Conservation (phyloP, 768 basidiomycete species). For the Rhizopogon rudus region DNA sequence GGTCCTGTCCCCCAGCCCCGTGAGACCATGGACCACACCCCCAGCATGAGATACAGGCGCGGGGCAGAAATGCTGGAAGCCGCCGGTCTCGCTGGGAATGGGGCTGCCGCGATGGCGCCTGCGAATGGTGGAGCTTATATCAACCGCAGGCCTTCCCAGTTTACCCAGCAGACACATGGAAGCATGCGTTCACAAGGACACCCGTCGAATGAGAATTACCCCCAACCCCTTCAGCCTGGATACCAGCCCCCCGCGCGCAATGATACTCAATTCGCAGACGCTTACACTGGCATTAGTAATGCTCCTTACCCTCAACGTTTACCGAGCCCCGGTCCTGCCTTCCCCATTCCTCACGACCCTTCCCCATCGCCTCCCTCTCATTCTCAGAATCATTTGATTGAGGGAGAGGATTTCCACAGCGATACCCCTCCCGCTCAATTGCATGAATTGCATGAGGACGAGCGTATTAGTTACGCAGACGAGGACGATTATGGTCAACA, state of each 20-base stretch:
- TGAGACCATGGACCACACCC: conserved; percentile 10
- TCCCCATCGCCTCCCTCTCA: conserved; percentile 12
- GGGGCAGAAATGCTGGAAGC: conserved; percentile 23
- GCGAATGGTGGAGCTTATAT: conserved; percentile 7
- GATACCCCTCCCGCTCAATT: conserved; percentile 3
- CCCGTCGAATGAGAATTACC: conserved; percentile 15
- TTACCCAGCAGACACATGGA: conserved; percentile 21
- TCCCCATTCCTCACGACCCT: conserved; percentile 20
- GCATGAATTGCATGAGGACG: conserved; percentile 6
- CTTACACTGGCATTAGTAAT: conserved; percentile 23
- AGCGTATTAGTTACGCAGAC: conserved; percentile 26
- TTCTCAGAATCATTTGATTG: conserved; percentile 8
- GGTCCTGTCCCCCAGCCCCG: conserved; percentile 22
- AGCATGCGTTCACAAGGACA: conserved; percentile 15
- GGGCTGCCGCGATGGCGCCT: conserved; percentile 8
- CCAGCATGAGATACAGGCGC: conserved; percentile 16
- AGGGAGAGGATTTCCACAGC: conserved; percentile 6
- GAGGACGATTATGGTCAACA: conserved; percentile 24
- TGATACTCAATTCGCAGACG: conserved; percentile 17
- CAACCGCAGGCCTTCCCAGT: conserved; percentile 20
- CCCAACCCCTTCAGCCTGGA: conserved; percentile 17
- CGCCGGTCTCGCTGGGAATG: conserved; percentile 15
- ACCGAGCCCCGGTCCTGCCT: not conserved
- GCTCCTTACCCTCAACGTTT: conserved; percentile 6
- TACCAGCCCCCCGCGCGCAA: conserved; percentile 19